phyloP scores from a whole-genome alignment of 225 moss, liverwort and hornwort species.

The Straminergon stramineum region DNA sequence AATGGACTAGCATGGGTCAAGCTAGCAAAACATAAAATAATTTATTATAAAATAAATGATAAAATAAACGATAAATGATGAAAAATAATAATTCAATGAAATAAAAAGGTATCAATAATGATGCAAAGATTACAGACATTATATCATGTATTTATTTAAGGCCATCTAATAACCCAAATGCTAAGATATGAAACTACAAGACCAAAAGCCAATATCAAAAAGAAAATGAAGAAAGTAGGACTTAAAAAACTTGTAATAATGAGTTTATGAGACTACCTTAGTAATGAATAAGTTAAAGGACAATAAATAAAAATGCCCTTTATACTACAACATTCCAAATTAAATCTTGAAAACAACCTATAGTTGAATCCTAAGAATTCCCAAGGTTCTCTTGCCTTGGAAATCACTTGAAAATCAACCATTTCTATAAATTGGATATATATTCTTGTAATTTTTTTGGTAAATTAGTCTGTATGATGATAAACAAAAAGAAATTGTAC shows the following conservation, averaged over 20 bases:
- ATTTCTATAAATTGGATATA: background rate
- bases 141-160: background rate
- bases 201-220: background rate
- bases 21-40: background rate
- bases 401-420: background rate
- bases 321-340: background rate
- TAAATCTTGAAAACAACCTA: background rate
- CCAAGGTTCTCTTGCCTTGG: rapidly evolving
- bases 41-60: background rate
- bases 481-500: background rate
- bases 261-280: background rate
- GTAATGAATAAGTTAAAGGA: background rate
- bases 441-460: background rate
- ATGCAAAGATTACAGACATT: background rate
- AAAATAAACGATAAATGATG: background rate
- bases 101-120: background rate
- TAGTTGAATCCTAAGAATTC: background rate
- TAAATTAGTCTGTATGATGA: background rate
- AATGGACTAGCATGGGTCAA: background rate
- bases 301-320: background rate
- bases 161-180: background rate
- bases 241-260: background rate
- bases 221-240: rapidly evolving
- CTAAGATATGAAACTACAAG: background rate
- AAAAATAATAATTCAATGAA: background rate